phyloP scores from a whole-genome alignment of 306 rosid species.

The Albizia julibrissin region DNA sequence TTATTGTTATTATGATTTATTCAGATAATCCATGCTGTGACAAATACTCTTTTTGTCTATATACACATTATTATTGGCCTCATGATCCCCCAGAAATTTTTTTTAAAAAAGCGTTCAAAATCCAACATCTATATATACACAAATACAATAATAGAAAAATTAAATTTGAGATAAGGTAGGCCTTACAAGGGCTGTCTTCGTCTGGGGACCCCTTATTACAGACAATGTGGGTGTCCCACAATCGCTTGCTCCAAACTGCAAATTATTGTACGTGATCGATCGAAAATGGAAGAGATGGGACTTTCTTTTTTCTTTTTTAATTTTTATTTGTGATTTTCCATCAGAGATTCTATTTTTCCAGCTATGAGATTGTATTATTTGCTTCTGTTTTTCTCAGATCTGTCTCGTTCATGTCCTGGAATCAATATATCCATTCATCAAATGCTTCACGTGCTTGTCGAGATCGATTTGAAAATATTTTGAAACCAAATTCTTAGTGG shows the following conservation, averaged over 20 bases:
- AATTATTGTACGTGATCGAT: constrained; percentile 43
- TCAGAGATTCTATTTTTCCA: constrained; percentile 37
- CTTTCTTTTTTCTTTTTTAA: constrained; percentile 19
- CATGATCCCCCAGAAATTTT: constrained; percentile 27
- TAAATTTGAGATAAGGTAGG: constrained; percentile 33
- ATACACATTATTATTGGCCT: constrained; percentile 24
- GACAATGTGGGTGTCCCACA: constrained; percentile 49
- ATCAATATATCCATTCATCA: constrained; percentile 5
- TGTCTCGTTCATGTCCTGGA: constrained; percentile 38
- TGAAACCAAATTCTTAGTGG: background rate
- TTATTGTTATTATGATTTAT: constrained; percentile 36
- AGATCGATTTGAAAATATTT: background rate
- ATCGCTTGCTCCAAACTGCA: constrained; percentile 36
- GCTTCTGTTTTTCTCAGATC: constrained; percentile 20
- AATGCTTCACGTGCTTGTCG: constrained; percentile 12
- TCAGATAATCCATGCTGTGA: constrained; percentile 45
- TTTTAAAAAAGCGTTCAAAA: background rate
- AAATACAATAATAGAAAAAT: background rate
- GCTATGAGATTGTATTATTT: constrained; percentile 32
- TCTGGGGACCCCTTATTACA: constrained; percentile 36
- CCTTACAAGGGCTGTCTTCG: constrained; percentile 13
- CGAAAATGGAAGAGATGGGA: constrained; percentile 51
- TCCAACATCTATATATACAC: background rate
- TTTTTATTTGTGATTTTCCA: constrained; percentile 13
- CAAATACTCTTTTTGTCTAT: constrained; percentile 61